phyloP scores from a whole-genome alignment of 2,329 filamentous ascomycete species.

The Hyphodiscus sp. region DNA sequence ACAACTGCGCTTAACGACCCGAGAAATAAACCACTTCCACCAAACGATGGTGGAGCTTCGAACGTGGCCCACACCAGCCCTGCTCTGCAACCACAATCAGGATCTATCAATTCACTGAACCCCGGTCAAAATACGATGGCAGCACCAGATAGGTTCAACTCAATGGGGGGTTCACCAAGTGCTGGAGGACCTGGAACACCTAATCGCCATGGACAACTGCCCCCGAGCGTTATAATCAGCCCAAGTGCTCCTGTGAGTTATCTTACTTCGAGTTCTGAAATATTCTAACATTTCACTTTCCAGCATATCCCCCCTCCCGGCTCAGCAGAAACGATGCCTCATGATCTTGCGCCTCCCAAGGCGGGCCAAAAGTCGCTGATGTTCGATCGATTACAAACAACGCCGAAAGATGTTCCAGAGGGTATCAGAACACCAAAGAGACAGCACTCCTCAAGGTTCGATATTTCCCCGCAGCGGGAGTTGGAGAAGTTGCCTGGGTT shows the following conservation, averaged over 20 bases:
- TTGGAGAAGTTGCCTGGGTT: constrained; percentile 96
- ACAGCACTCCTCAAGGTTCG: constrained; percentile 95
- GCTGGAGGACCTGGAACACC: constrained; percentile 50
- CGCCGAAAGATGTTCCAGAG: constrained; percentile 93
- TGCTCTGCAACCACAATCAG: constrained; percentile 27
- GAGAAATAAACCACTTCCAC: constrained; percentile 72
- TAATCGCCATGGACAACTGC: constrained; percentile 56
- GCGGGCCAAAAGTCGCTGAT: constrained; percentile 82
- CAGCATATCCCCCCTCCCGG: constrained; percentile 90
- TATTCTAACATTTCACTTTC: constrained; percentile 12
- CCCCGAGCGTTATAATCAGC: constrained; percentile 89
- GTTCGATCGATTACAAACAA: constrained; percentile 84
- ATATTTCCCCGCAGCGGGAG: constrained; percentile 94
- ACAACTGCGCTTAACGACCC: constrained; percentile 79
- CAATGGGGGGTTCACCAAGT: constrained; percentile 33
- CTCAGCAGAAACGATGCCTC: constrained; percentile 94
- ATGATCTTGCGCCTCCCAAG: constrained; percentile 91
- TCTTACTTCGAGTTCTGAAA: background rate
- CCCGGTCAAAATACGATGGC: constrained; percentile 25
- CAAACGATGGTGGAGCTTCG: constrained; percentile 38
- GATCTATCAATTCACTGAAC: constrained; percentile 26
- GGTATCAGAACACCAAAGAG: constrained; percentile 91
- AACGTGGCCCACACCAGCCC: constrained; percentile 14
- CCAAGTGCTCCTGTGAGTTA: constrained; percentile 80
- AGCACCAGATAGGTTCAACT: constrained; percentile 38